These are phyloP conservation scores for Vitis hybrid DNA, from an alignment of 177 flowering plant species.

Conservation along the genomic window DNA sequence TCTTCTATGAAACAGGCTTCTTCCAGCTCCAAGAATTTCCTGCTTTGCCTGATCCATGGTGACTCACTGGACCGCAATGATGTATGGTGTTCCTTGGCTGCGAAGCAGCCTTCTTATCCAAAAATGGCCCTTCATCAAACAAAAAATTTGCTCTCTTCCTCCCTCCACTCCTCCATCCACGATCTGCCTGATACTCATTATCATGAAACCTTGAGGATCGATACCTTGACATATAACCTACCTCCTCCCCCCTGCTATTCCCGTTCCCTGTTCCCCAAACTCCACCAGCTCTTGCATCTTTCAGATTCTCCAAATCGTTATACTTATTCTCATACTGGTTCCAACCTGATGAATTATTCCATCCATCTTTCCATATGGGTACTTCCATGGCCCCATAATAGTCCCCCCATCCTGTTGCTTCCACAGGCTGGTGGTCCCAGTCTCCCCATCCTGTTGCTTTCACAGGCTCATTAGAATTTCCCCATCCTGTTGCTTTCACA, in stretches of 20 bases:
- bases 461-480: neutral
- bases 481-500: neutral
- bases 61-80: conserved; percentile 19
- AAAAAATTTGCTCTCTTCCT: conserved; percentile 17
- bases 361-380: too few species aligned
- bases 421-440: neutral
- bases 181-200: conserved; percentile 17
- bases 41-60: conserved; percentile 11
- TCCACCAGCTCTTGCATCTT: conserved; percentile 1
- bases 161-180: conserved; percentile 21
- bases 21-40: too few species aligned
- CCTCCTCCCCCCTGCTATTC: conserved; percentile 7
- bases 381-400: too few species aligned
- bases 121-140: conserved; percentile 8
- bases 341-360: too few species aligned
- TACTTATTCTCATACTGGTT: too few species aligned
- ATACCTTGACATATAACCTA: conserved; percentile 16
- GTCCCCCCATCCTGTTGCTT: too few species aligned
- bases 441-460: too few species aligned
- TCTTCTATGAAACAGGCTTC: too few species aligned
- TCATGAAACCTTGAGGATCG: conserved; percentile 32
- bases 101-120: conserved; percentile 17
- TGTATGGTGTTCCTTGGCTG: neutral
- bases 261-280: conserved; percentile 21
- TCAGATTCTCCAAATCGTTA: neutral